Conservation (phyloP, 1,284 basidiomycete species). For the Irpex rosettiformis region DNA sequence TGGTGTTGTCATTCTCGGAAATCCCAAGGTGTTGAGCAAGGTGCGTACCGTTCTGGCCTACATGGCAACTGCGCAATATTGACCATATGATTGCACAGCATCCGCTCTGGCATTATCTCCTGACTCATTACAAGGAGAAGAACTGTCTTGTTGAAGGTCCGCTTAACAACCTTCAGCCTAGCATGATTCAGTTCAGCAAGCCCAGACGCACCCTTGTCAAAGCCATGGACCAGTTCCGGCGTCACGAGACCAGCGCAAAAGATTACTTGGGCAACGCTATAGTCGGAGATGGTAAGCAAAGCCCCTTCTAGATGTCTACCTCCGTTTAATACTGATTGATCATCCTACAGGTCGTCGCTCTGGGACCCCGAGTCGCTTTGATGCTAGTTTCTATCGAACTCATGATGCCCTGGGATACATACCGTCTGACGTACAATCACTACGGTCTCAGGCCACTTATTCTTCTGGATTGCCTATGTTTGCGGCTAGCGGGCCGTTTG, state of each 20-base stretch:
- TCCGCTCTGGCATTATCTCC: conserved; percentile 96
- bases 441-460: conserved; percentile 92
- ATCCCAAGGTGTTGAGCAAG: conserved; percentile 99
- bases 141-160: conserved; percentile 94
- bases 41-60: conserved; percentile 40
- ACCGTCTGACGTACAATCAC: conserved; percentile 90
- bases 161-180: conserved; percentile 92
- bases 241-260: conserved; percentile 83
- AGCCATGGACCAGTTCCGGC: conserved; percentile 87
- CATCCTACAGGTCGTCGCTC: conserved; percentile 50
- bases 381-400: conserved; percentile 91
- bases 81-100: conserved; percentile 54
- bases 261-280: conserved; percentile 52
- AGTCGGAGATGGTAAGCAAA: conserved; percentile 45
- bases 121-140: conserved; percentile 99
- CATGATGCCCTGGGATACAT: conserved; percentile 95
- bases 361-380: conserved; percentile 88
- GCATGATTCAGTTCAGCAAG: conserved; percentile 99
- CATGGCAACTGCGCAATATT: conserved; percentile 6
- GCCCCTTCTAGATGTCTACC: conserved; percentile 7
- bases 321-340: conserved; percentile 12
- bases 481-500: conserved; percentile 64
- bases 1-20: conserved; percentile 96
- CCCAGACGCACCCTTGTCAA: conserved; percentile 83
- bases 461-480: conserved; percentile 88